Base-by-base conservation (phyloP, 2,329 filamentous ascomycete genomes). In the Penicillium sp. region DNA sequence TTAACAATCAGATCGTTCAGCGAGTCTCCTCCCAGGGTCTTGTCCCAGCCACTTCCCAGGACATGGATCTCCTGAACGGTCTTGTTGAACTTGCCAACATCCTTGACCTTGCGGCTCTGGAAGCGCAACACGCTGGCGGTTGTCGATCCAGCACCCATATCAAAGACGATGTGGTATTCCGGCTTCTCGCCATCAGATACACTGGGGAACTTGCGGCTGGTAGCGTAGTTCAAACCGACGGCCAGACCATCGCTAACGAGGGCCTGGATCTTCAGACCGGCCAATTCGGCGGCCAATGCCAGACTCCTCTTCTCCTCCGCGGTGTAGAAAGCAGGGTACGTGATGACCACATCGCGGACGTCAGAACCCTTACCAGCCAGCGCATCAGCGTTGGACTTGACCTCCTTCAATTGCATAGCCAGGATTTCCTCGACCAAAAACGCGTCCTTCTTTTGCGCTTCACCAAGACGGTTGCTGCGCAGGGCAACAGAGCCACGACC, bases 71-170 rank as follows among this genome's bases (percentile, higher is more conserved):
- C 95, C 75, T 98, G 95, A 35, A 99, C 82, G 1, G 93, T 97
- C 86, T 98, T 98, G 84, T 97, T 98, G 82, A 87, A 94, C 77
- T 91, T 93, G 68, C 93, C 93, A 59, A 94, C 81, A 70, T 97
- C 94, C 84, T 98, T 99, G 65, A 98, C 89, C 1, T 86, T 89
- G 70, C 90, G 89, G 75, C 91, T 91, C 78, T 97, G 93, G 80
- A 99, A 97, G 72, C 89, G 90, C 75, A 99, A 80, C 56, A 99
- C 83, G 7, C 93, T 95, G 4, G 94, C 94, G 71, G 92, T 96
- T 35, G 94, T 91, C 50, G 92, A 97, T 4, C 95, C 95, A 68
- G 95, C 93, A 68, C 95, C 95, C 93, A 99, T 98, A 75, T 99
- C 95, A 74, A 95, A 99, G 33, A 99, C 88, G 76, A 99, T 81